phyloP scores from a whole-genome alignment of 2,329 filamentous ascomycete species.

The Claviceps sp. region DNA sequence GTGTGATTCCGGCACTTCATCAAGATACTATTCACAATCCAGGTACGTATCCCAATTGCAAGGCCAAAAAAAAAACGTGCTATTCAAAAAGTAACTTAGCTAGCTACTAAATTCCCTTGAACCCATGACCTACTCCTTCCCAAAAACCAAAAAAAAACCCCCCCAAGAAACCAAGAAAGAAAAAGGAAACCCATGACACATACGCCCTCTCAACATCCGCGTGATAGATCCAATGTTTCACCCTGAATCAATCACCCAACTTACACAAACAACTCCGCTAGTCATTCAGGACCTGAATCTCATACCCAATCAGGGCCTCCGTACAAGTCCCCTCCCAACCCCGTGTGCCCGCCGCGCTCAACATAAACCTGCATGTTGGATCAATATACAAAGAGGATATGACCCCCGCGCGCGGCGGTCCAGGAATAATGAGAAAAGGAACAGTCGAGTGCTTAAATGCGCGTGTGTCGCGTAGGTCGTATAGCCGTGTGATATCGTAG shows the following conservation, averaged over 20 bases:
- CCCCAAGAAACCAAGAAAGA: too few species aligned
- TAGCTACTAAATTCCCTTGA: too few species aligned
- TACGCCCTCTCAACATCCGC: too few species aligned
- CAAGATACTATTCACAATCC: too few species aligned
- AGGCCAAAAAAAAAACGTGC: too few species aligned
- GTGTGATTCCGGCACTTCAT: too few species aligned
- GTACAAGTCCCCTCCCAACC: constrained; percentile 90
- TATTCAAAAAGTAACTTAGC: too few species aligned
- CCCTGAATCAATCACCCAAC: not conserved
- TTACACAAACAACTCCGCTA: not conserved
- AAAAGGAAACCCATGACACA: too few species aligned
- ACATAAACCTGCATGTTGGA: constrained; percentile 77
- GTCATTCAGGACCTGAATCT: constrained; percentile 43
- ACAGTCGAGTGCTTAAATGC: constrained; percentile 62
- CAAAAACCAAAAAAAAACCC: too few species aligned
- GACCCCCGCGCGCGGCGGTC: constrained; percentile 69
- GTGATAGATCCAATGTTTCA: too few species aligned
- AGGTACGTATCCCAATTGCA: too few species aligned
- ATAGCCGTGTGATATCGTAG: constrained; percentile 84
- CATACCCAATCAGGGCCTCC: constrained; percentile 87
- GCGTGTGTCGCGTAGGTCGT: constrained; percentile 63
- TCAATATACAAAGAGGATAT: constrained; percentile 81
- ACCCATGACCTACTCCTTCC: too few species aligned
- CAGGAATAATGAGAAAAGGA: constrained; percentile 92
- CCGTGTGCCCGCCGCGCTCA: constrained; percentile 79